Percentiles rank a stretch among this genome's conserved stretches.
phyloP scores from a whole-genome alignment of 176 grass and related monocot genomes.

The Thalia dealbata region DNA sequence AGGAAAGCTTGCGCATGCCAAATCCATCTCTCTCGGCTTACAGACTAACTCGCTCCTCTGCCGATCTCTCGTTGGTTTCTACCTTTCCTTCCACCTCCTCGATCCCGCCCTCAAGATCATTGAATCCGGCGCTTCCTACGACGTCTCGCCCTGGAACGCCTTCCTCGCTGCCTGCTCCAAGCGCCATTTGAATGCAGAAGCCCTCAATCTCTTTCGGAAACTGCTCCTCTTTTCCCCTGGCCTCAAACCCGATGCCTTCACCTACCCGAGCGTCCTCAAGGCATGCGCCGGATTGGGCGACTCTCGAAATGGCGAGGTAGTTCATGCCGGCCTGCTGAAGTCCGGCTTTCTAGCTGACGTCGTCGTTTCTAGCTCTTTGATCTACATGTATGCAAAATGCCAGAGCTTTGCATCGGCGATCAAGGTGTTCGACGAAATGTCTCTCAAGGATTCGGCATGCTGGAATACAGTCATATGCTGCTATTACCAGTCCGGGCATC shows the following conservation, averaged over 20 bases:
- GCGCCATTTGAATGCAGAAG: constrained; percentile 7
- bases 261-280: constrained; percentile 23
- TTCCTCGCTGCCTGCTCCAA: constrained; percentile 21
- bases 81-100: constrained; percentile 19
- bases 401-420: constrained; percentile 8
- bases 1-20: constrained; percentile 17
- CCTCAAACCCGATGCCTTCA: constrained; percentile 10
- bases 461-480: constrained; percentile 27
- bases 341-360: constrained; percentile 13
- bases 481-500: constrained; percentile 20
- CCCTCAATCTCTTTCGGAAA: constrained; percentile 12
- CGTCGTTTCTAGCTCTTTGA: constrained; percentile 17
- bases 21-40: constrained; percentile 13
- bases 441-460: constrained; percentile 13
- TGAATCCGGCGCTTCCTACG: constrained; percentile 5
- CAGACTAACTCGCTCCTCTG: neutral
- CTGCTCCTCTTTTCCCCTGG: constrained; percentile 8
- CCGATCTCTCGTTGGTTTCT: constrained; percentile 18
- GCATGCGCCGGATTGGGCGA: constrained; percentile 8
- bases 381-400: constrained; percentile 21
- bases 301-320: neutral
- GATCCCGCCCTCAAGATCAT: constrained; percentile 8
- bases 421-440: constrained; percentile 25
- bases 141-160: constrained; percentile 19
- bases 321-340: constrained; percentile 10